phyloP scores from a whole-genome alignment of 805 yeast species.

The Jamesozyma jinghongensis region DNA sequence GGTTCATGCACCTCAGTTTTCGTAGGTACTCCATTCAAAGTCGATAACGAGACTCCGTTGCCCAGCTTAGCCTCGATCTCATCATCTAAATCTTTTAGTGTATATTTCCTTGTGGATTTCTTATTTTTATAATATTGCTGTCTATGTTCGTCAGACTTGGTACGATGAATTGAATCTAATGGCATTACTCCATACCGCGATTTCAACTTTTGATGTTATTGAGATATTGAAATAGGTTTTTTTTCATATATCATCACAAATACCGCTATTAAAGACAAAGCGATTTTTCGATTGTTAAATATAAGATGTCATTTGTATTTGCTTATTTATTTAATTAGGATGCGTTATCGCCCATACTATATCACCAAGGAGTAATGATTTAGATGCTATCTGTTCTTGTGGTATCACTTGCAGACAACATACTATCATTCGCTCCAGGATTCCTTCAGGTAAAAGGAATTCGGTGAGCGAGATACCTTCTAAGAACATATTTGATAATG shows the following conservation, averaged over 20 bases:
- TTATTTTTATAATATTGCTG: not conserved
- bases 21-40: not conserved
- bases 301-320: too few relatives aligned
- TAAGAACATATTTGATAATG: constrained; percentile 17
- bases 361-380: constrained; percentile 20
- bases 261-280: too few relatives aligned
- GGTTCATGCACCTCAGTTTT: not conserved
- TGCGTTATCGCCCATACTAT: constrained; percentile 8
- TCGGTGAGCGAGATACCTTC: constrained; percentile 22
- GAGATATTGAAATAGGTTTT: not conserved
- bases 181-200: constrained; percentile 1
- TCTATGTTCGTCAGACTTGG: not conserved
- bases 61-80: not conserved
- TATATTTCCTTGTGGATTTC: not conserved
- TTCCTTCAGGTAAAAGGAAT: constrained; percentile 14
- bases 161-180: not conserved
- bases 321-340: not conserved
- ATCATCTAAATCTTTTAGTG: not conserved
- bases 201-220: not conserved
- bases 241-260: too few relatives aligned
- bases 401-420: constrained; percentile 22
- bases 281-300: too few relatives aligned
- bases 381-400: constrained; percentile 7
- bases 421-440: constrained; percentile 16
- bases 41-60: not conserved